These are phyloP conservation scores for Plasmodium ovale DNA, from an alignment of 169 alveolate species.

Conservation along the genomic window DNA sequence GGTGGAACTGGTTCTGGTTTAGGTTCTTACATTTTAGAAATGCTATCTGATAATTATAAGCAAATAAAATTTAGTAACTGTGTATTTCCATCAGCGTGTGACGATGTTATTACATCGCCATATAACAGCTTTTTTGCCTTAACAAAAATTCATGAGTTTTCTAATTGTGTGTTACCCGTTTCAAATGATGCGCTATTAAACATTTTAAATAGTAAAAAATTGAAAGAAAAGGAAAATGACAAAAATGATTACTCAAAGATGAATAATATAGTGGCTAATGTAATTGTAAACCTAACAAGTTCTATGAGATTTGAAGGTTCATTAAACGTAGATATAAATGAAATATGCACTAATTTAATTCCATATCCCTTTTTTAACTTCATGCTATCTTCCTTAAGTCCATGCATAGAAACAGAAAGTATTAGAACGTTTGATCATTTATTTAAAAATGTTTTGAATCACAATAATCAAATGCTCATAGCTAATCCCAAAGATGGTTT, in stretches of 20 bases:
- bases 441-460: slow-evolving; percentile 81
- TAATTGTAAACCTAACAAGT: slow-evolving; percentile 88
- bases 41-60: slow-evolving; percentile 90
- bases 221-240: slow-evolving; percentile 56
- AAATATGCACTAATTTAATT: slow-evolving; percentile 95
- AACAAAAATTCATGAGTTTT: slow-evolving; percentile 89
- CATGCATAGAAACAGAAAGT: slow-evolving; percentile 78
- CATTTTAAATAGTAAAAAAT: slow-evolving; percentile 60
- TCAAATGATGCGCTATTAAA: slow-evolving; percentile 89
- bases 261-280: slow-evolving; percentile 76
- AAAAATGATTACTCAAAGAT: slow-evolving; percentile 74
- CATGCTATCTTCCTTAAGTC: slow-evolving; percentile 90
- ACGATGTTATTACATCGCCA: slow-evolving; percentile 95
- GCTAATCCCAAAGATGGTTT: slow-evolving; percentile 89
- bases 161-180: slow-evolving; percentile 94
- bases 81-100: slow-evolving; percentile 93
- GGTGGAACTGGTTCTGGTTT: slow-evolving; percentile 99
- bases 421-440: slow-evolving; percentile 64
- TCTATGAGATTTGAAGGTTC: slow-evolving; percentile 97
- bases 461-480: slow-evolving; percentile 81
- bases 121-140: slow-evolving; percentile 92
- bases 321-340: slow-evolving; percentile 94
- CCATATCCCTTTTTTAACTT: slow-evolving; percentile 95
- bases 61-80: slow-evolving; percentile 91
- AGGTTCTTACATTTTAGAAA: slow-evolving; percentile 94